These are phyloP conservation scores for Colletotrichum sp. DNA, from an alignment of 2,329 filamentous ascomycete species.

Conservation along the genomic window DNA sequence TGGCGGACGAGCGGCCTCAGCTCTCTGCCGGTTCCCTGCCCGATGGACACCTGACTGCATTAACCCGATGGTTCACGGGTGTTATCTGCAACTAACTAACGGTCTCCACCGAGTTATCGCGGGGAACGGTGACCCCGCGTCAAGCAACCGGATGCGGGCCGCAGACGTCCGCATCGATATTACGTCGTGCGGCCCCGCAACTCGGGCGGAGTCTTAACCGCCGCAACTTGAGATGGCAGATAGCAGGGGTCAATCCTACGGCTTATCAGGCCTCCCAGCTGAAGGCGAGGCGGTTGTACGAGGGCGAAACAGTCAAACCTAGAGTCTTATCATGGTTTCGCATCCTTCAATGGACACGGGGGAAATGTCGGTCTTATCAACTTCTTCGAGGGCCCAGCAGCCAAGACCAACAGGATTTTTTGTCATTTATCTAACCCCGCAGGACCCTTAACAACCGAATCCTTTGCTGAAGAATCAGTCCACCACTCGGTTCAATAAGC, in stretches of 20 bases:
- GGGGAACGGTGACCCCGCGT: not conserved
- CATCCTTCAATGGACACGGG: not conserved
- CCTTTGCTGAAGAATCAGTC: not conserved
- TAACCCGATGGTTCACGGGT: not conserved
- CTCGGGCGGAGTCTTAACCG: not conserved
- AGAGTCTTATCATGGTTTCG: not conserved
- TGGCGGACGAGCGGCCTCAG: not conserved
- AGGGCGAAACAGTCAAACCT: not conserved
- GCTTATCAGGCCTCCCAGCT: not conserved
- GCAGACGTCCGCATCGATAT: constrained; percentile 12
- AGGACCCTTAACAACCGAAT: not conserved
- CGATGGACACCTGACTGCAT: not conserved
- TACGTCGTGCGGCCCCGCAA: not conserved
- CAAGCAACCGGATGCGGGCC: not conserved
- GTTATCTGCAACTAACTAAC: not conserved
- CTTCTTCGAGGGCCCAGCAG: not conserved
- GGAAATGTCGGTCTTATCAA: not conserved
- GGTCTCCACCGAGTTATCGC: not conserved
- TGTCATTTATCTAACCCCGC: not conserved
- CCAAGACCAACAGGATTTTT: not conserved
- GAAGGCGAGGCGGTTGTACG: not conserved
- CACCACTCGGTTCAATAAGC: constrained; percentile 2
- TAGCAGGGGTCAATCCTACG: not conserved
- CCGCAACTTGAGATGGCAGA: not conserved
- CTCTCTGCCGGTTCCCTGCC: not conserved